Evolutionary conservation across 495 filamentous ascomycete species (phyloP), one percentile per base, ranked within the genome.

Genomic region (Talaromyces wortmannii): DNA sequence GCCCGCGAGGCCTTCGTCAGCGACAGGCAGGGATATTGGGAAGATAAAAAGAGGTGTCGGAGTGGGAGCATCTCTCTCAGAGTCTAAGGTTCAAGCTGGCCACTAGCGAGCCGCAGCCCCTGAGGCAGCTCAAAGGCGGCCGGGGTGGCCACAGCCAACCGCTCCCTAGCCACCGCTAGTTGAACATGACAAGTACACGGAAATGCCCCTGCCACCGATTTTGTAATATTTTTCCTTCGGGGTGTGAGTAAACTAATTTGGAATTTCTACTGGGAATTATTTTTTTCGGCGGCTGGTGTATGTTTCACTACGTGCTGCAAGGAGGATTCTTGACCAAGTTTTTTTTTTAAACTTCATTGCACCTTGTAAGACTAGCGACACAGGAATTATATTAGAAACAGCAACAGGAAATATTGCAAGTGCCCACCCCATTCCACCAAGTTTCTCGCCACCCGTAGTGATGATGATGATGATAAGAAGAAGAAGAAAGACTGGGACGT

Each of bases 101-200:
- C 48, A 61, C 58, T 70, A 72, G 69, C 73, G 70, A 72, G 70
- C 63, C 61, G 50, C 61, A 61, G 66, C 71, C 73, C 73, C 71
- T 73, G 70, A 73, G 55, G 57, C 36, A 40, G 36, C 36, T 40
- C 13, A 40, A 58, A 51, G 30, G 13, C 50, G 10, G 31, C n/a
- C 31, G 36, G 31, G 31, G 23, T 16, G 49, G 49, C 33, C 50
- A 52, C 43, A 52, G 50, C 50, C 36, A 13, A 23, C 23, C 23
- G 23, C 23, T 23, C 23, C 23, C 23, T 23, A 23, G 23, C 23
- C 23, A 23, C 23, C 23, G 23, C 23, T 23, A 23, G 23, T 23
- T 23, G 23, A 23, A 23, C 23, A 23, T 23, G 23, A 23, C 23
- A 23, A 23, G 2, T 23, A 23, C 23, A 23, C 23, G 23, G 23